A percentile compares a stretch with the other conserved stretches of the same genome.
Evolutionary conservation across 306 rosid species (phyloP).

Genomic region (Sphenostylis stenocarpa): DNA sequence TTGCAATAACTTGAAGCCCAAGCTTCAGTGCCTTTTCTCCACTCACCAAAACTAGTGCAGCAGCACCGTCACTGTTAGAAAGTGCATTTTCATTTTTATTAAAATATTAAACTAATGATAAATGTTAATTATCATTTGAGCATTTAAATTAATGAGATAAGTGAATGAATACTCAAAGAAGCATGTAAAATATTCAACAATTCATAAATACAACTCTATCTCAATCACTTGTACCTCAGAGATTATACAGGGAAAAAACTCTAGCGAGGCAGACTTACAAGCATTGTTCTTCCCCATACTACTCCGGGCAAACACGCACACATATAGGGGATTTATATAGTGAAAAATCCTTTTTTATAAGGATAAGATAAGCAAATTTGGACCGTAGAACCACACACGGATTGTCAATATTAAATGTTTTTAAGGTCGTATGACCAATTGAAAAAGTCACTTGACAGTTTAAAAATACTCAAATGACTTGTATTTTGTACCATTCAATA

Average conservation of each 20-base stretch:
- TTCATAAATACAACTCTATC: conserved; percentile 18
- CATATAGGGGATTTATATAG: neutral
- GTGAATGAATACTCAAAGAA: neutral
- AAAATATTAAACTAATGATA: neutral
- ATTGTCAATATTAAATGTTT: neutral
- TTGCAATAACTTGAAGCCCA: conserved; percentile 90
- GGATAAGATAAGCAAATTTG: neutral
- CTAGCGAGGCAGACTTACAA: neutral
- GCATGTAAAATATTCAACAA: neutral
- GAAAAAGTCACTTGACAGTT: neutral
- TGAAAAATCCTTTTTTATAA: neutral
- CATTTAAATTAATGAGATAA: conserved; percentile 22
- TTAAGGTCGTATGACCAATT: neutral
- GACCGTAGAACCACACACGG: neutral
- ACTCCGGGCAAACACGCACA: neutral
- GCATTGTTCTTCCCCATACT: neutral
- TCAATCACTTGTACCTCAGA: conserved; percentile 6
- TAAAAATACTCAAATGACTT: neutral
- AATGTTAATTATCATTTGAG: conserved; percentile 13
- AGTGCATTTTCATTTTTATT: conserved; percentile 28
- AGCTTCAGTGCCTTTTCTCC: conserved; percentile 86
- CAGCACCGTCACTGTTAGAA: conserved; percentile 88
- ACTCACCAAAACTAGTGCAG: conserved; percentile 93
- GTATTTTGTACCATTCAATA: neutral
- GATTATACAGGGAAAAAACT: conserved; percentile 8